phyloP scores from a whole-genome alignment of 1,284 basidiomycete genomes.

The Quambalaria eucalypti region DNA sequence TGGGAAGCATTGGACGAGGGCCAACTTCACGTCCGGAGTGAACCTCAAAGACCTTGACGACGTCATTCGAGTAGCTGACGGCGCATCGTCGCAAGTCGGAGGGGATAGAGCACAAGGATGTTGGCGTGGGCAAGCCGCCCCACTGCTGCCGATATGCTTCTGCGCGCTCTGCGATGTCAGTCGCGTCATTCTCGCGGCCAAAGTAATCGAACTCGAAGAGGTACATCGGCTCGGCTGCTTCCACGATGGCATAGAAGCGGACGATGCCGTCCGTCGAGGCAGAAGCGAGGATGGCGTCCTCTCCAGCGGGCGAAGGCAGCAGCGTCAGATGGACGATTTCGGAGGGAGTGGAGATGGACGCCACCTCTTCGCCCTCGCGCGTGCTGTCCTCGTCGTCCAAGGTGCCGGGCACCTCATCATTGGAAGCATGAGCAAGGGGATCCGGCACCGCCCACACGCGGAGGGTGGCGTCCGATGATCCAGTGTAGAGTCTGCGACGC shows the following conservation, averaged over 20 bases:
- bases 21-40: slow-evolving; percentile 69
- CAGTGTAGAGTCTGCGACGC: slow-evolving; percentile 72
- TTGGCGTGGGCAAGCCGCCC: slow-evolving; percentile 55
- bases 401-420: too few relatives aligned
- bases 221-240: background rate
- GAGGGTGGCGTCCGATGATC: slow-evolving; percentile 84
- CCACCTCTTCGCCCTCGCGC: background rate
- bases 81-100: slow-evolving; percentile 49
- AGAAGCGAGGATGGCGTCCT: slow-evolving; percentile 61
- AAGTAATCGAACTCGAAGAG: slow-evolving; percentile 66
- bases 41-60: slow-evolving; percentile 81
- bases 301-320: slow-evolving; percentile 39
- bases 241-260: slow-evolving; percentile 64
- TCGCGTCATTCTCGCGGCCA: slow-evolving; percentile 48
- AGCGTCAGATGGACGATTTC: slow-evolving; percentile 60
- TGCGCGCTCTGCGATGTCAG: slow-evolving; percentile 48
- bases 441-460: slow-evolving; percentile 68
- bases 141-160: slow-evolving; percentile 42
- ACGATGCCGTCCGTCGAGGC: slow-evolving; percentile 83
- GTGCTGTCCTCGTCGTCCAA: background rate
- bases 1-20: slow-evolving; percentile 50
- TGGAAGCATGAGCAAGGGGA: background rate
- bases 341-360: background rate
- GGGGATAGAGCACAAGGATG: slow-evolving; percentile 67
- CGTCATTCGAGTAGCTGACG: slow-evolving; percentile 80